Conservation (phyloP, 192 early-diverging fungal genomes). For the Dissophora globulifera region DNA sequence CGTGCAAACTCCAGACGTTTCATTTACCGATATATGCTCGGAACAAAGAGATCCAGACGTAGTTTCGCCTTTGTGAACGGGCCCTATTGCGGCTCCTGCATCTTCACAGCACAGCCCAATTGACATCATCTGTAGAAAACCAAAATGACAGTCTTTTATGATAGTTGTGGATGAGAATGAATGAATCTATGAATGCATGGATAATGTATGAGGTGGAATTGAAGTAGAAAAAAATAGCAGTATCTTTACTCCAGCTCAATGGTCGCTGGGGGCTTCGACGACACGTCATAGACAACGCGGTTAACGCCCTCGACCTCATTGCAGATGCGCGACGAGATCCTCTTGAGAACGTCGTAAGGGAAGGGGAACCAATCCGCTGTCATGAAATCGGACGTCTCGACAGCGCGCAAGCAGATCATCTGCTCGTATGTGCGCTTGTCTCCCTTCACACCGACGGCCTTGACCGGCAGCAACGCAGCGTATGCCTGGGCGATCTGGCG, state of each 20-base stretch:
- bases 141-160: too few species aligned
- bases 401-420: slow-evolving; percentile 96
- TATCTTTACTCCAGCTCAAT: slow-evolving; percentile 98
- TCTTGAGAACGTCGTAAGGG: slow-evolving; percentile 89
- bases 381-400: slow-evolving; percentile 98
- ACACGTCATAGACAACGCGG: slow-evolving; percentile 96
- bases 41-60: too few species aligned
- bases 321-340: slow-evolving; percentile 95
- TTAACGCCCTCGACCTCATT: slow-evolving; percentile 99
- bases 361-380: slow-evolving; percentile 96
- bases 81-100: too few species aligned
- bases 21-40: too few species aligned
- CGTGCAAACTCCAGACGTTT: too few species aligned
- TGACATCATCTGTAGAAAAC: too few species aligned
- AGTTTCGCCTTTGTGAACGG: too few species aligned
- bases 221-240: too few species aligned
- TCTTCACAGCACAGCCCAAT: too few species aligned
- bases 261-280: slow-evolving; percentile 97
- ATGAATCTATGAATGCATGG: too few species aligned
- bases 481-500: slow-evolving; percentile 98
- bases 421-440: slow-evolving; percentile 99
- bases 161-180: too few species aligned
- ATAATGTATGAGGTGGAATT: too few species aligned
- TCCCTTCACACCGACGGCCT: slow-evolving; percentile 99
- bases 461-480: slow-evolving; percentile 93